Conservation (phyloP, 1,139 yeast genomes). For the Blastobotrys indianensis region DNA sequence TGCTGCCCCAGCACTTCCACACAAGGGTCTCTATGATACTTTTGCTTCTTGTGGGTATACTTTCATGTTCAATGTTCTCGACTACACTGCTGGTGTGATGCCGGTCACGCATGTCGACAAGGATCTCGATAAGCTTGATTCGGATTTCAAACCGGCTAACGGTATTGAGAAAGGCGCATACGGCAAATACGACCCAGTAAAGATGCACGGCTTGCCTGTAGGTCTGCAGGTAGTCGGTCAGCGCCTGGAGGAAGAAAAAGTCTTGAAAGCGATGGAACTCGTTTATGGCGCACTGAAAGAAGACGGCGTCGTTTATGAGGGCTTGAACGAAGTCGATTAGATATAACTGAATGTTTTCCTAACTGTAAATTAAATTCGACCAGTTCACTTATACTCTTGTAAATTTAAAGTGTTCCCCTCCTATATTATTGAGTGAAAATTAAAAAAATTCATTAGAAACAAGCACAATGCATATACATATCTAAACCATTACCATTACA, state of each 20-base stretch:
- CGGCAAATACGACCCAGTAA: conserved; percentile 47
- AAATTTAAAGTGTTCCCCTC: not conserved
- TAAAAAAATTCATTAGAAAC: not conserved
- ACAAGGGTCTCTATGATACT: conserved; percentile 34
- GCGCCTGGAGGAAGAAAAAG: conserved; percentile 58
- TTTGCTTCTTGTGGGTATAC: conserved; percentile 46
- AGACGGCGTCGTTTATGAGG: conserved; percentile 28
- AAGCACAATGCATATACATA: too few species aligned
- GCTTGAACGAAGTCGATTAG: conserved; percentile 22
- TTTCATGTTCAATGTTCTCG: conserved; percentile 52
- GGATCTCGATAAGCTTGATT: conserved; percentile 37
- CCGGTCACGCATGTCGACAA: conserved; percentile 56
- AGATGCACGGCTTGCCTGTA: conserved; percentile 59
- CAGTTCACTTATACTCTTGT: too few species aligned
- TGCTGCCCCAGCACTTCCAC: conserved; percentile 39
- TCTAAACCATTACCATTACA: too few species aligned
- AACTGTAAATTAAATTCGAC: too few species aligned
- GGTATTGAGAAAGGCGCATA: conserved; percentile 39
- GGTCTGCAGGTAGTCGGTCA: conserved; percentile 58
- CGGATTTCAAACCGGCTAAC: conserved; percentile 34
- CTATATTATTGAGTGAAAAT: not conserved
- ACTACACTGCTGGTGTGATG: conserved; percentile 51
- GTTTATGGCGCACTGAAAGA: conserved; percentile 34
- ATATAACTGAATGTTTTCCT: too few species aligned
- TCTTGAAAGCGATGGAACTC: conserved; percentile 39